Evolutionary conservation across 768 basidiomycete species (phyloP).

Genomic region (Lactarius quietus): DNA sequence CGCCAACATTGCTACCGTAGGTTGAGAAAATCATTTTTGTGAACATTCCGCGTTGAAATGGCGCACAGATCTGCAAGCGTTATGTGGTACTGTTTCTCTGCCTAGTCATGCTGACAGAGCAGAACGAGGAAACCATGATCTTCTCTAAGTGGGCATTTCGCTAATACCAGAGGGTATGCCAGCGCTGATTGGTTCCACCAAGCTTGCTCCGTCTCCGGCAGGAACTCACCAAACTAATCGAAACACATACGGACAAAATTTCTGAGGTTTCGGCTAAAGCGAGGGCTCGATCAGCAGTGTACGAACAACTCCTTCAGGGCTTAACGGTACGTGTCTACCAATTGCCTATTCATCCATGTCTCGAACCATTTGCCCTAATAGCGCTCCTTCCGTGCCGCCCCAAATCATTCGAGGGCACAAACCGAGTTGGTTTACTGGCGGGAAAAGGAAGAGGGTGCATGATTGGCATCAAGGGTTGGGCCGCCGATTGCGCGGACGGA

Average conservation of each 20-base stretch:
- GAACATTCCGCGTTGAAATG: background rate
- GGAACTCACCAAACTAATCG: slow-evolving; percentile 75
- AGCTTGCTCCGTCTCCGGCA: slow-evolving; percentile 84
- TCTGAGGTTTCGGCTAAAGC: slow-evolving; percentile 58
- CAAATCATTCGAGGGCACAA: slow-evolving; percentile 81
- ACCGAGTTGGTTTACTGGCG: slow-evolving; percentile 86
- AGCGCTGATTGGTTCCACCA: slow-evolving; percentile 8
- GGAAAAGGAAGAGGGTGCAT: slow-evolving; percentile 77
- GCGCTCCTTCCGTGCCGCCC: slow-evolving; percentile 60
- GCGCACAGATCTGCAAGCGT: slow-evolving; percentile 58
- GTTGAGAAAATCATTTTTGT: slow-evolving; percentile 28
- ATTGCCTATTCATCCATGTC: slow-evolving; percentile 1
- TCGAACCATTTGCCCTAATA: slow-evolving; percentile 30
- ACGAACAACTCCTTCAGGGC: slow-evolving; percentile 71
- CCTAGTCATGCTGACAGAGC: slow-evolving; percentile 73
- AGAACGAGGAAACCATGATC: slow-evolving; percentile 93
- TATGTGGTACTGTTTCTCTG: slow-evolving; percentile 83
- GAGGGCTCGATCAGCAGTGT: slow-evolving; percentile 67
- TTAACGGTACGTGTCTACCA: slow-evolving; percentile 55
- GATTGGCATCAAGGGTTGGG: slow-evolving; percentile 26
- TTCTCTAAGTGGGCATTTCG: slow-evolving; percentile 71
- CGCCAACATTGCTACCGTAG: slow-evolving; percentile 55
- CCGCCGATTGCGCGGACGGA: background rate
- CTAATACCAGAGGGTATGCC: background rate
- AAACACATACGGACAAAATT: slow-evolving; percentile 65